Conservation (phyloP, 371 early-diverging fungal genomes). For the Saksenaea vasiformis region DNA sequence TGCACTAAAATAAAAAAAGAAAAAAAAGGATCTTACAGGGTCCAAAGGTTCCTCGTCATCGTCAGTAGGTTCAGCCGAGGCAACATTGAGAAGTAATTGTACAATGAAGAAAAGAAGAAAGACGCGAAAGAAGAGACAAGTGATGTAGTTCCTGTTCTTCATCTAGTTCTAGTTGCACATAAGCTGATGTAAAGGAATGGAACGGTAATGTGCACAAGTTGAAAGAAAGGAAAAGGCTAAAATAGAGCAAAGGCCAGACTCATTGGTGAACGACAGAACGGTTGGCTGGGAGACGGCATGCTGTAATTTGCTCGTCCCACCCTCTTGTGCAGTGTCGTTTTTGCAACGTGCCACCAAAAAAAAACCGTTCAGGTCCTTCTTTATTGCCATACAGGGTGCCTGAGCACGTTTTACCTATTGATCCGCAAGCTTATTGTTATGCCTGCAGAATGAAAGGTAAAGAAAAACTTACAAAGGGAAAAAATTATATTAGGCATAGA, state of each 20-base stretch:
- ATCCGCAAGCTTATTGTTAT: neutral
- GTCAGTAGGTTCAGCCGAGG: conserved; percentile 8
- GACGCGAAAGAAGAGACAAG: conserved; percentile 17
- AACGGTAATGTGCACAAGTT: conserved; percentile 7
- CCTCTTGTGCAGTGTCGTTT: conserved; percentile 13
- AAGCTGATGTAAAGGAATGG: conserved; percentile 14
- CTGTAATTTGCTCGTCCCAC: conserved; percentile 24
- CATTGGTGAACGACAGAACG: neutral
- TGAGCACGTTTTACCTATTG: conserved; percentile 13
- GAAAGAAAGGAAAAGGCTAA: conserved; percentile 17
- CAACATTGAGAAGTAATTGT: conserved; percentile 12
- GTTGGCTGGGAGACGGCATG: conserved; percentile 8
- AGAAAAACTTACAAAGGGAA: too few species aligned
- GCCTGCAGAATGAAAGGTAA: too few species aligned
- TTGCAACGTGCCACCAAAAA: conserved; percentile 11
- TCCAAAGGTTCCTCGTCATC: neutral
- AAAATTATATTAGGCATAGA: too few species aligned
- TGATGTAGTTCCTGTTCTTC: conserved; percentile 20
- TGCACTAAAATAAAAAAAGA: neutral
- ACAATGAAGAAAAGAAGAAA: conserved; percentile 19
- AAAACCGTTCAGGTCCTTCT: conserved; percentile 7
- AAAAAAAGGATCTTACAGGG: neutral
- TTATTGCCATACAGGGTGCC: conserved; percentile 17
- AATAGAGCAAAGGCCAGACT: conserved; percentile 15
- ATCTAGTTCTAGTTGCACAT: conserved; percentile 21